A percentile compares a stretch with the other conserved stretches of the same genome.
Conservation (phyloP, 305 asterid genomes). For the Fraxinus xanthoxyloides region DNA sequence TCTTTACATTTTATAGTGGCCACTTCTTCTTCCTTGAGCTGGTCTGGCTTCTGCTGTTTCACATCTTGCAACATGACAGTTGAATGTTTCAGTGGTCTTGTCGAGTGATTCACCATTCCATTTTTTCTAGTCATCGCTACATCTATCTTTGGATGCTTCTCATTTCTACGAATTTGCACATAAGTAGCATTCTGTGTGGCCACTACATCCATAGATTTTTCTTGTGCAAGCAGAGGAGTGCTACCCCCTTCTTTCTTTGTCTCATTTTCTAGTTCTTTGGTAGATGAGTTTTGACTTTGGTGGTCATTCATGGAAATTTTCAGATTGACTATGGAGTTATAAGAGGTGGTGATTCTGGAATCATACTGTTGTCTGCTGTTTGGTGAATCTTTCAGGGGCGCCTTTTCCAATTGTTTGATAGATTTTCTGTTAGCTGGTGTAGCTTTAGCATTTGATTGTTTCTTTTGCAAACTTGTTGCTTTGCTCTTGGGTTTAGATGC, state of each 20-base stretch:
- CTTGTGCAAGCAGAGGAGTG: constrained; percentile 16
- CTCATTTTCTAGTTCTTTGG: constrained; percentile 18
- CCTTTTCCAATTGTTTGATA: constrained; percentile 29
- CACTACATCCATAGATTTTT: constrained; percentile 30
- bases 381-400: constrained; percentile 30
- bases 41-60: constrained; percentile 39
- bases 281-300: constrained; percentile 20
- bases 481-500: constrained; percentile 40
- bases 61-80: constrained; percentile 37
- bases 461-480: constrained; percentile 36
- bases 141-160: constrained; percentile 43
- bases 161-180: constrained; percentile 32
- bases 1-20: background rate
- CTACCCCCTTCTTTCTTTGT: constrained; percentile 15
- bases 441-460: constrained; percentile 32
- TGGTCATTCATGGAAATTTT: constrained; percentile 26
- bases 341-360: constrained; percentile 1
- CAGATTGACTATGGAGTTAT: background rate
- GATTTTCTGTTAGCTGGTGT: constrained; percentile 31
- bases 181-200: constrained; percentile 27
- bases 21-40: constrained; percentile 18
- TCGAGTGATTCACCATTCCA: constrained; percentile 23
- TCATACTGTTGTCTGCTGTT: constrained; percentile 30
- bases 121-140: constrained; percentile 36
- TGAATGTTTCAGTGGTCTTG: constrained; percentile 32